These are phyloP conservation scores for Scedosporium minutisporum DNA, from an alignment of 2,329 filamentous ascomycete genomes.

Conservation along the genomic window DNA sequence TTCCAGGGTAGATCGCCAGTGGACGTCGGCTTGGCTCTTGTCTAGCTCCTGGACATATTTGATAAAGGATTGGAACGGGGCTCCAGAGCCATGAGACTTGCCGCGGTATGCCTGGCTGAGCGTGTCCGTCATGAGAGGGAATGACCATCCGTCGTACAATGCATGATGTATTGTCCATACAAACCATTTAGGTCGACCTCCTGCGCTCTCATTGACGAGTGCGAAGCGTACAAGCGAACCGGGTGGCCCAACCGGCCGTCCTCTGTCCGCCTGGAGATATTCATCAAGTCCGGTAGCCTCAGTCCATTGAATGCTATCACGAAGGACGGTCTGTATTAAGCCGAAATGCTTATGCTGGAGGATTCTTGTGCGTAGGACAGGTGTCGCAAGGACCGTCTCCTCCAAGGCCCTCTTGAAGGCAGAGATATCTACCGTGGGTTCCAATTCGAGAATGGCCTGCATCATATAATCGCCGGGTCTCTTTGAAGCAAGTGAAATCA, in stretches of 20 bases:
- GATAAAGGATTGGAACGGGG: neutral
- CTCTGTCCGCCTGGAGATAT: neutral
- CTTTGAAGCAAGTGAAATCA: slow-evolving; percentile 25
- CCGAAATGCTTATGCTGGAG: no score
- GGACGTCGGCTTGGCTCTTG: no score
- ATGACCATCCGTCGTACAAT: neutral
- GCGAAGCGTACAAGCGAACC: neutral
- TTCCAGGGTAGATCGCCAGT: no score
- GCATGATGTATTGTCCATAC: neutral
- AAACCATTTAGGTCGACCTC: neutral
- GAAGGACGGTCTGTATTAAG: neutral
- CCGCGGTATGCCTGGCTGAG: neutral
- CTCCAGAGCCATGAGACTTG: no score
- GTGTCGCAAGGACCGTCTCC: no score
- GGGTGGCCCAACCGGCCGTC: neutral
- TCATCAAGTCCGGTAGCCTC: neutral
- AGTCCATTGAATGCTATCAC: neutral
- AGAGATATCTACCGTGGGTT: slow-evolving; percentile 10
- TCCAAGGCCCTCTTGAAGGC: slow-evolving; percentile 21
- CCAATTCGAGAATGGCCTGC: slow-evolving; percentile 16
- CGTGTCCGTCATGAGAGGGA: neutral
- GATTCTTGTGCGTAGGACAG: no score
- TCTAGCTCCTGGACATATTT: neutral
- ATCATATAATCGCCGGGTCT: slow-evolving; percentile 26
- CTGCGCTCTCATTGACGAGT: neutral